Percentiles rank a stretch among this genome's conserved stretches.
These are phyloP conservation scores for Fraxinus latifolia DNA, from an alignment of 305 asterid genomes.

Conservation along the genomic window DNA sequence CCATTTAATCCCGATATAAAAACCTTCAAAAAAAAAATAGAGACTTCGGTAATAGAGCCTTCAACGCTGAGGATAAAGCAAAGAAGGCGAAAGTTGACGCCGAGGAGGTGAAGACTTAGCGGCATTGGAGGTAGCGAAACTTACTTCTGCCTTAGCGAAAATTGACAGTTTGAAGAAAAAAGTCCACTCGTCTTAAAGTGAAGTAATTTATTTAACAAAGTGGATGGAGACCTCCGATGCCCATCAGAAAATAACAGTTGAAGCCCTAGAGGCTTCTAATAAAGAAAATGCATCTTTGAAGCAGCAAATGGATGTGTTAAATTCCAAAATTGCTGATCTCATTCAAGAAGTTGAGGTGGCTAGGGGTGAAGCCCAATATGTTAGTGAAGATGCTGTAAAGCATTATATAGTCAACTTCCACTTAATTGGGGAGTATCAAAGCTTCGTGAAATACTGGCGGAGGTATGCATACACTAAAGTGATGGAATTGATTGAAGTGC, in stretches of 20 bases:
- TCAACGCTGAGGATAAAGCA: not conserved
- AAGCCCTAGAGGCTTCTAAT: not conserved
- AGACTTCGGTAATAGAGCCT: not conserved
- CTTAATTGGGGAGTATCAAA: too few species aligned
- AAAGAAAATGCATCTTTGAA: not conserved
- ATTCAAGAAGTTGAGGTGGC: not conserved
- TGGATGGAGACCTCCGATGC: not conserved
- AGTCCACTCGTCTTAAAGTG: not conserved
- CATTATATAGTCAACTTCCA: too few species aligned
- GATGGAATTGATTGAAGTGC: too few species aligned
- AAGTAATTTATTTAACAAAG: not conserved
- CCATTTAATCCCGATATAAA: too few species aligned
- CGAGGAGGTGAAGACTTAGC: not conserved
- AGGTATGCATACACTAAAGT: too few species aligned
- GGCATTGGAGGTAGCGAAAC: not conserved
- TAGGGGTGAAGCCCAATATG: not conserved
- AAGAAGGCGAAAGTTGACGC: not conserved
- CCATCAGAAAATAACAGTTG: too few species aligned
- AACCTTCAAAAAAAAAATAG: too few species aligned
- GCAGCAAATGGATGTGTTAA: too few species aligned
- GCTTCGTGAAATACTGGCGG: too few species aligned
- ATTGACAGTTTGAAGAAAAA: not conserved
- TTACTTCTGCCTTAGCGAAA: not conserved
- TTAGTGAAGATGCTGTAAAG: not conserved
- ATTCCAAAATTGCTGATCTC: too few species aligned